Base-by-base conservation (phyloP, 2,329 filamentous ascomycete genomes). In the Ophiosphaerella narmari region DNA sequence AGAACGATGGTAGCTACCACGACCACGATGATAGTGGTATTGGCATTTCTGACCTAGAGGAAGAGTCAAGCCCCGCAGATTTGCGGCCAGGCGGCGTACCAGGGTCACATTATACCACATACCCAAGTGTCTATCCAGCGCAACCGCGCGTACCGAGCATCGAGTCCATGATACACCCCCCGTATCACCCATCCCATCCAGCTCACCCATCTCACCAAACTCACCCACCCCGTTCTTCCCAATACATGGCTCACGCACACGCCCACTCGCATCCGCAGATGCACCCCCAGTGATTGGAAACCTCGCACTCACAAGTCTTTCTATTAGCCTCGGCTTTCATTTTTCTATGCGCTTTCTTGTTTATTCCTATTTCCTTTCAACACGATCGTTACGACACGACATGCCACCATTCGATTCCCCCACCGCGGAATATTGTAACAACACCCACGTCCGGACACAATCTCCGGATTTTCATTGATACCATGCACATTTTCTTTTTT, bases 21-120 rank as follows among this genome's bases (percentile, higher is more conserved):
- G 73, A 76, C 60, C 71, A 76, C 76, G 87, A 89, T 77, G 87
- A 90, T 76, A 88, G 84, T 76, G 86, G 85, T 67, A 83, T 89
- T 76, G 86, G 82, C 60, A 68, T 75, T 65, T 79, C 77, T 66
- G 78, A 80, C 68, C 71, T 74, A 72, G 77, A 79, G 65, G 73
- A 72, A 71, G 72, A 74, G 56, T 54, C 63, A 67, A 72, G 55
- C 50, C 65, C 60, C 50, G 45, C 52, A 33, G 66, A 65, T 46
- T 51, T 67, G 51, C 55, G 66, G 48, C 55, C 61, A 14, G 58
- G 61, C 42, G 54, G 62, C 46, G 52, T 62, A 42, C 54, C 63
- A 40, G 60, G 61, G 43, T 21, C 54, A 46, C 56, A 62, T 35
- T 61, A 60, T 36, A 33, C 48, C 14, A 48, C 58, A 24, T 66